Conservation (phyloP, 176 grass and related monocot species). For the Zizania latifolia region DNA sequence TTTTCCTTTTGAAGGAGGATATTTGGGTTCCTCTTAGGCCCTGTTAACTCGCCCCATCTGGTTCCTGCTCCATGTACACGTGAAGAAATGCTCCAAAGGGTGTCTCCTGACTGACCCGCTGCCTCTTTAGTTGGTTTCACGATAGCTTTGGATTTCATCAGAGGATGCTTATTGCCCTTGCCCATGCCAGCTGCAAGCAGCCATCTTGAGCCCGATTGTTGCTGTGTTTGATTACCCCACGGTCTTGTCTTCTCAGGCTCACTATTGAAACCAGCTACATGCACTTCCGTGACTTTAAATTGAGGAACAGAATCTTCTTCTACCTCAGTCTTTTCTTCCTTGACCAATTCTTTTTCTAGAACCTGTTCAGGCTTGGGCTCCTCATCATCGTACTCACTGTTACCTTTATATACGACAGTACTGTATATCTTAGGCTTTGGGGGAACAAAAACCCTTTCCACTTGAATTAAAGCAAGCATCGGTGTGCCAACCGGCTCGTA, state of each 20-base stretch:
- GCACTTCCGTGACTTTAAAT: slow-evolving; percentile 93
- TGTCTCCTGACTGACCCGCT: slow-evolving; percentile 49
- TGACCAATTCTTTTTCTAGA: slow-evolving; percentile 41
- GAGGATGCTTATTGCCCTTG: slow-evolving; percentile 76
- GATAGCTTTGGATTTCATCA: slow-evolving; percentile 75
- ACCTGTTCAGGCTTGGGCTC: slow-evolving; percentile 44
- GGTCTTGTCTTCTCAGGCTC: slow-evolving; percentile 64
- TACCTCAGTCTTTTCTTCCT: slow-evolving; percentile 44
- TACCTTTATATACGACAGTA: slow-evolving; percentile 55
- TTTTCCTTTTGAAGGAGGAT: slow-evolving; percentile 67
- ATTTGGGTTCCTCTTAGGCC: slow-evolving; percentile 71
- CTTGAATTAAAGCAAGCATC: slow-evolving; percentile 95
- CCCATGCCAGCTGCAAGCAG: slow-evolving; percentile 93
- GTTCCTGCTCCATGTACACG: slow-evolving; percentile 61
- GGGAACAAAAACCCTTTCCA: slow-evolving; percentile 88
- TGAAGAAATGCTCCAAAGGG: slow-evolving; percentile 95
- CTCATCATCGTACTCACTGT: slow-evolving; percentile 53
- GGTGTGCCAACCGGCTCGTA: slow-evolving; percentile 87
- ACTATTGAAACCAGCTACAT: slow-evolving; percentile 85
- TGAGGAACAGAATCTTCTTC: slow-evolving; percentile 52
- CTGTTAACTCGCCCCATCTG: slow-evolving; percentile 46
- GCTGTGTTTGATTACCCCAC: slow-evolving; percentile 77
- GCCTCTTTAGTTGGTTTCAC: slow-evolving; percentile 34
- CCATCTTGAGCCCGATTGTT: slow-evolving; percentile 94
- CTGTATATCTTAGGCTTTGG: slow-evolving; percentile 88